Percentiles rank a stretch among this genome's conserved stretches.
These are phyloP conservation scores for Cercospora beticola DNA, from an alignment of 2,329 filamentous ascomycete species.

Conservation along the genomic window DNA sequence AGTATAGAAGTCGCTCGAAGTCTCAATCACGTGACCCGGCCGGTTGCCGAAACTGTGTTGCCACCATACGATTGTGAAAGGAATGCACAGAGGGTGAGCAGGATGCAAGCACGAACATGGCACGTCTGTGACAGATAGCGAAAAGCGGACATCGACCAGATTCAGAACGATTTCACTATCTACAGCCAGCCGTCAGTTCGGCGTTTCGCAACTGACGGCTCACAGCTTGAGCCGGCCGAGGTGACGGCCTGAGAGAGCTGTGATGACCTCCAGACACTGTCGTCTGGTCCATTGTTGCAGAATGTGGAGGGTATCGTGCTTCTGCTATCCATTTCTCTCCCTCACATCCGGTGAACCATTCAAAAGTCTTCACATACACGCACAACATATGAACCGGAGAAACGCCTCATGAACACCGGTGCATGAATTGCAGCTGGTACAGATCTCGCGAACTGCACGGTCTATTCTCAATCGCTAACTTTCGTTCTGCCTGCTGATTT, in stretches of 20 bases:
- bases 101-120: background rate
- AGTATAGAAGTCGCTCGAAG: slow-evolving; percentile 15
- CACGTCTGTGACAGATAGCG: background rate
- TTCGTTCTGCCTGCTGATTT: slow-evolving; percentile 13
- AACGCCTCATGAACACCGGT: slow-evolving; percentile 5
- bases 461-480: slow-evolving; percentile 7
- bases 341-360: background rate
- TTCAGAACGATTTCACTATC: slow-evolving; percentile 2
- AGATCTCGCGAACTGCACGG: slow-evolving; percentile 9
- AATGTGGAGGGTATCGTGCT: slow-evolving; percentile 2
- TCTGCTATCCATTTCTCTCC: background rate
- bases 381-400: background rate
- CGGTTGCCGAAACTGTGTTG: background rate
- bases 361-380: background rate
- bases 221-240: background rate
- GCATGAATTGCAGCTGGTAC: slow-evolving; percentile 11
- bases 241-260: background rate
- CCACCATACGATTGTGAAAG: background rate
- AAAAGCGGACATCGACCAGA: background rate
- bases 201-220: background rate
- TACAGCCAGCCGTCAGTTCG: background rate
- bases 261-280: background rate
- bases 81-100: background rate
- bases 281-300: background rate
- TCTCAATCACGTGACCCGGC: background rate